phyloP scores from a whole-genome alignment of 768 basidiomycete species.

The Ramaria rubella region DNA sequence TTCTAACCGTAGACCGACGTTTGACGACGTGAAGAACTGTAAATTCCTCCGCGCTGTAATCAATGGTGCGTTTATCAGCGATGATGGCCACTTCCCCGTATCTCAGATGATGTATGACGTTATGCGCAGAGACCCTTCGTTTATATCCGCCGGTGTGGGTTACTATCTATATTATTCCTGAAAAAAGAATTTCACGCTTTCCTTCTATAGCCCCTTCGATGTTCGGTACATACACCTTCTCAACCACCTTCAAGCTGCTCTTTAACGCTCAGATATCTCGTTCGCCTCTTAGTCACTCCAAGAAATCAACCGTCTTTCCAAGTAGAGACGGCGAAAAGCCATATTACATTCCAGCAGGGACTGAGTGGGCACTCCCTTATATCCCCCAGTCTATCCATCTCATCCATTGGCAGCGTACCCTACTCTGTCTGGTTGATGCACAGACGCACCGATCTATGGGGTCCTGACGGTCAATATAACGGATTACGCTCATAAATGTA shows the following conservation, averaged over 20 bases:
- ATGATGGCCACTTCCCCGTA: constrained; percentile 24
- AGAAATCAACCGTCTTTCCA: constrained; percentile 19
- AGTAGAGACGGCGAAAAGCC: constrained; percentile 21
- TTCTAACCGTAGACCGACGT: constrained; percentile 39
- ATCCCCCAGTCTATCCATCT: not conserved
- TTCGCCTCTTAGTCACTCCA: constrained; percentile 14
- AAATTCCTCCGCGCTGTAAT: constrained; percentile 59
- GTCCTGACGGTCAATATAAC: constrained; percentile 37
- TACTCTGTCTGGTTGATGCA: constrained; percentile 29
- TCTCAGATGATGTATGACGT: not conserved
- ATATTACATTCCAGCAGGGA: constrained; percentile 25
- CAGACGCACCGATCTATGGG: constrained; percentile 47
- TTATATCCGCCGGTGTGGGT: constrained; percentile 30
- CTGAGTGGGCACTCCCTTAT: constrained; percentile 23
- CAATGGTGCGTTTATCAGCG: constrained; percentile 42
- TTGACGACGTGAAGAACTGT: constrained; percentile 54
- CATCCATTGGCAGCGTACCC: constrained; percentile 10
- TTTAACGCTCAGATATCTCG: not conserved
- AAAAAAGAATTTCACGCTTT: constrained; percentile 1
- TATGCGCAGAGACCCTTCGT: constrained; percentile 35
- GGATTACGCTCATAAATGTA: not conserved
- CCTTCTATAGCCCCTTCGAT: constrained; percentile 22
- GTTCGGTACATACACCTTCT: constrained; percentile 23
- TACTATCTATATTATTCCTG: not conserved
- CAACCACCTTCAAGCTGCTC: not conserved